These are phyloP conservation scores for Dactylonectria macrodidyma DNA, from an alignment of 2,329 filamentous ascomycete species.

Conservation along the genomic window DNA sequence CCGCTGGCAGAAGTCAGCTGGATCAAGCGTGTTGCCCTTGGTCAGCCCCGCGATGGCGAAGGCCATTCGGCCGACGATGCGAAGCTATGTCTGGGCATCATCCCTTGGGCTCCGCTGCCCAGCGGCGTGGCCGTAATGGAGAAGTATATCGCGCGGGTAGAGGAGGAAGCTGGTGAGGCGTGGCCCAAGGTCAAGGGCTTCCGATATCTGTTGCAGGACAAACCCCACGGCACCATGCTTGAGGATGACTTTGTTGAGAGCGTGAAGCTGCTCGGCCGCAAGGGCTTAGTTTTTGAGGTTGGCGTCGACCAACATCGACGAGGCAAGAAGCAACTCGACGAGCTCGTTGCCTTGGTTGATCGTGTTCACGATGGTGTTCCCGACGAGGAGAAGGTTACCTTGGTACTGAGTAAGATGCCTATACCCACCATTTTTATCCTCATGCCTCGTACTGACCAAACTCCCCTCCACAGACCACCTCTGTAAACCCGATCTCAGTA, in stretches of 20 bases:
- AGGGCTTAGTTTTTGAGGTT: slow-evolving; percentile 82
- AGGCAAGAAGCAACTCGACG: slow-evolving; percentile 81
- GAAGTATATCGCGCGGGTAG: slow-evolving; percentile 75
- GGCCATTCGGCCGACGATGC: slow-evolving; percentile 65
- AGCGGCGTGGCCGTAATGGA: slow-evolving; percentile 72
- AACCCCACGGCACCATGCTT: slow-evolving; percentile 76
- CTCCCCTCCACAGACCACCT: slow-evolving; percentile 78
- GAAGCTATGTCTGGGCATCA: slow-evolving; percentile 75
- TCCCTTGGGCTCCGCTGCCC: slow-evolving; percentile 90
- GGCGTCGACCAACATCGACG: slow-evolving; percentile 86
- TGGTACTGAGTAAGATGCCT: slow-evolving; percentile 77
- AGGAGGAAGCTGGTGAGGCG: slow-evolving; percentile 72
- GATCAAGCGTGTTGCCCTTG: slow-evolving; percentile 76
- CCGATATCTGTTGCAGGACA: slow-evolving; percentile 86
- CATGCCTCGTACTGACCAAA: slow-evolving; percentile 26
- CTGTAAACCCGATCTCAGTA: slow-evolving; percentile 85
- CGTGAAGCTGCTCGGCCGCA: slow-evolving; percentile 74
- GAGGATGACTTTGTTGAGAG: slow-evolving; percentile 74
- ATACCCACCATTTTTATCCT: not conserved
- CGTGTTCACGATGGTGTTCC: slow-evolving; percentile 74
- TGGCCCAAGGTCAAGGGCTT: slow-evolving; percentile 84
- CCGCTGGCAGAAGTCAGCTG: slow-evolving; percentile 82
- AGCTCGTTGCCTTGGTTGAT: slow-evolving; percentile 79
- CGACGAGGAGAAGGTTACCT: slow-evolving; percentile 72
- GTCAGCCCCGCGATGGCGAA: slow-evolving; percentile 69